These are phyloP conservation scores for Hebeloma cylindrosporum DNA, from an alignment of 768 basidiomycete genomes.

Conservation along the genomic window DNA sequence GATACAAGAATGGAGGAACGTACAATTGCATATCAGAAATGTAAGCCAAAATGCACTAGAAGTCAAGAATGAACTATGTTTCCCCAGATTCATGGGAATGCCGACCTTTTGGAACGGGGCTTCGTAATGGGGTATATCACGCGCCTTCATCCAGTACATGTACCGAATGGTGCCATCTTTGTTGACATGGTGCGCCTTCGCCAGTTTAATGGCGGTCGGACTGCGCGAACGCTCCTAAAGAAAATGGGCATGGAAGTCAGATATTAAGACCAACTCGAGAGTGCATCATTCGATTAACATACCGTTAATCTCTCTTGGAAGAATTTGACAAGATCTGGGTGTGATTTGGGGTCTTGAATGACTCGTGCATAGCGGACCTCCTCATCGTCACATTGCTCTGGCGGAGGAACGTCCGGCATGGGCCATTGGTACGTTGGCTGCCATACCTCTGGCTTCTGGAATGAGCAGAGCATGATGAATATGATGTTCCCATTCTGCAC, in stretches of 20 bases:
- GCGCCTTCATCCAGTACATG: slow-evolving; percentile 83
- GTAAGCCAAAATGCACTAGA: slow-evolving; percentile 75
- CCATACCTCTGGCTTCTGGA: slow-evolving; percentile 77
- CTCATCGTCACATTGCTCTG: slow-evolving; percentile 65
- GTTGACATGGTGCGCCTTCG: slow-evolving; percentile 39
- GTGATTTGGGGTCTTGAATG: slow-evolving; percentile 33
- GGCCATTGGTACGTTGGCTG: slow-evolving; percentile 69
- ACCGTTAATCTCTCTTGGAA: slow-evolving; percentile 33
- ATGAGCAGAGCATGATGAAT: slow-evolving; percentile 74
- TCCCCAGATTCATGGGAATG: slow-evolving; percentile 2
- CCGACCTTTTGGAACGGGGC: slow-evolving; percentile 75
- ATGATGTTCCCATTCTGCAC: slow-evolving; percentile 49
- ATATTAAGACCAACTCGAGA: not conserved
- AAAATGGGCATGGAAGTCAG: not conserved
- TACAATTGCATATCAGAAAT: slow-evolving; percentile 80
- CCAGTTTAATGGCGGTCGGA: slow-evolving; percentile 66
- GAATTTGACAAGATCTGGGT: slow-evolving; percentile 34
- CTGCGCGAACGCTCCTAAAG: slow-evolving; percentile 63
- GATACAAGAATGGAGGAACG: slow-evolving; percentile 22
- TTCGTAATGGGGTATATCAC: slow-evolving; percentile 63
- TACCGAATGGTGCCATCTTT: slow-evolving; percentile 49
- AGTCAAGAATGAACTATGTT: not conserved
- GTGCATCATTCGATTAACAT: not conserved
- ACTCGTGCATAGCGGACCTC: slow-evolving; percentile 40
- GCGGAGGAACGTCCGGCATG: slow-evolving; percentile 58